Conservation (phyloP, 2,329 filamentous ascomycete genomes). For the Fusarium mangiferae region DNA sequence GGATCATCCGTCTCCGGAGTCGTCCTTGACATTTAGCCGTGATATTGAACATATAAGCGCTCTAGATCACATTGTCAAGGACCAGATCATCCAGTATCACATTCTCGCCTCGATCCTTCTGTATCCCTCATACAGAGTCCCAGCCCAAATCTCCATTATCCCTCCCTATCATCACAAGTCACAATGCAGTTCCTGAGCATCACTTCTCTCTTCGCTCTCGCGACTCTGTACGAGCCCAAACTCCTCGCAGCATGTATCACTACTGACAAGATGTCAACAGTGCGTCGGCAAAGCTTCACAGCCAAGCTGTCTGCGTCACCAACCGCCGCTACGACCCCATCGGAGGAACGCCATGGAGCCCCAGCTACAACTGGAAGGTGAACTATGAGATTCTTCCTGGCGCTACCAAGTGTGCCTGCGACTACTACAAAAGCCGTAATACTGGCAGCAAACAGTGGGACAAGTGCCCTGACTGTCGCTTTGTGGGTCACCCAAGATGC, state of each 20-base stretch:
- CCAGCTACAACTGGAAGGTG: conserved; percentile 22
- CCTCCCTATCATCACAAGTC: too few species aligned
- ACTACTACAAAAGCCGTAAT: conserved; percentile 13
- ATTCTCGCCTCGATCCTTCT: fast-evolving
- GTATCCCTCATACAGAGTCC: too few species aligned
- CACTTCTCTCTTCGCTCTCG: background rate
- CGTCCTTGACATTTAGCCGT: fast-evolving
- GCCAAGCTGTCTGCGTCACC: conserved; percentile 17
- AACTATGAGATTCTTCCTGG: conserved; percentile 22
- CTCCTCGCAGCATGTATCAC: background rate
- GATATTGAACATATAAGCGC: background rate
- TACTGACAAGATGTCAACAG: background rate
- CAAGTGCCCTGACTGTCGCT: conserved; percentile 28
- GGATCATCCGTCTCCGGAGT: background rate
- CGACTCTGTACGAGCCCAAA: background rate
- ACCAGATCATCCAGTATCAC: fast-evolving
- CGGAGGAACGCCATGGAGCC: conserved; percentile 15
- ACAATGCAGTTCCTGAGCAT: background rate
- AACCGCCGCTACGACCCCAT: background rate
- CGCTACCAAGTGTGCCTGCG: conserved; percentile 24
- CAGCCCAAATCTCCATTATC: too few species aligned
- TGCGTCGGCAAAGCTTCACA: conserved; percentile 8
- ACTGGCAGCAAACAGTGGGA: conserved; percentile 26
- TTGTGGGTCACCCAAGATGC: background rate
- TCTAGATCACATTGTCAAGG: fast-evolving